These are phyloP conservation scores for Plasmodium cynomolgi DNA, from an alignment of 169 alveolate species.

Conservation along the genomic window DNA sequence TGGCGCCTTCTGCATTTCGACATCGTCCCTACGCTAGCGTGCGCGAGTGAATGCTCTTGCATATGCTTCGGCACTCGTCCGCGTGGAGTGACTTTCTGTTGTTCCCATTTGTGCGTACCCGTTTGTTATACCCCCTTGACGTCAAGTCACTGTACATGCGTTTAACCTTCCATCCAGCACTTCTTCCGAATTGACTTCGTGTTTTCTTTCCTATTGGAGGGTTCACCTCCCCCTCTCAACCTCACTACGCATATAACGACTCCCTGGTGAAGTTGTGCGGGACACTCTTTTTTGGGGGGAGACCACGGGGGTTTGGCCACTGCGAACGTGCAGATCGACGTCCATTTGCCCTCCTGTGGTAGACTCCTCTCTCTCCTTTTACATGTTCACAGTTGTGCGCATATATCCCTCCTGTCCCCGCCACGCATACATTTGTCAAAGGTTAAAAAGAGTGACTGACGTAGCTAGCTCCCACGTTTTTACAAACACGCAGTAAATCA, in stretches of 20 bases:
- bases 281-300: too few species aligned
- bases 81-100: too few species aligned
- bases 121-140: not conserved
- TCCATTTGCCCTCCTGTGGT: too few species aligned
- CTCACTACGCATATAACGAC: too few species aligned
- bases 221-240: too few species aligned
- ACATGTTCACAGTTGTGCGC: too few species aligned
- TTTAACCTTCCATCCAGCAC: not conserved
- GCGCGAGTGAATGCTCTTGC: not conserved
- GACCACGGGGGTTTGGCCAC: not conserved
- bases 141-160: not conserved
- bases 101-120: not conserved
- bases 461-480: not conserved
- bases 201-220: not conserved
- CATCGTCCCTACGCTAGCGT: not conserved
- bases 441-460: not conserved
- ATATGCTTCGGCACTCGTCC: not conserved
- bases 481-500: not conserved
- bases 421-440: not conserved
- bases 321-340: too few species aligned
- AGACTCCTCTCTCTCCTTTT: too few species aligned
- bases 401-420: too few species aligned
- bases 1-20: not conserved
- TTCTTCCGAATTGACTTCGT: not conserved
- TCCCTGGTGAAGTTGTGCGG: too few species aligned